These are phyloP conservation scores for Sextonia rubra DNA, from an alignment of 164 flowering plant species.

Conservation along the genomic window DNA sequence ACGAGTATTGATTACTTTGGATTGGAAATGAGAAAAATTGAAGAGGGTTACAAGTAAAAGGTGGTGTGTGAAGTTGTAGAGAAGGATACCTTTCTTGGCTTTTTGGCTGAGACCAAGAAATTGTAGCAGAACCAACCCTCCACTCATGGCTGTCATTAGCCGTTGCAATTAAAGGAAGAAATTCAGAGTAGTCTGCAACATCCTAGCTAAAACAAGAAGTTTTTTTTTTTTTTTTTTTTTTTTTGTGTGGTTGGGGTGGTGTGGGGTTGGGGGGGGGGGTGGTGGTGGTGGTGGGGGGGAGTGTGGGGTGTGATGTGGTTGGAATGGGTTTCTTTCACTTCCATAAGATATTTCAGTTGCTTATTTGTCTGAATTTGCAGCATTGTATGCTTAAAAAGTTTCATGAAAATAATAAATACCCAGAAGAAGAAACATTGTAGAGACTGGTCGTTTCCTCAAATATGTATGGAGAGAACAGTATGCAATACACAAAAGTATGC, in stretches of 20 bases:
- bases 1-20: not conserved
- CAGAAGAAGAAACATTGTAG: not conserved
- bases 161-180: not conserved
- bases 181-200: not conserved
- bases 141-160: not conserved
- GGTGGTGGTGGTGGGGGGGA: too few relatives aligned
- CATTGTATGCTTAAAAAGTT: not conserved
- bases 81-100: too few relatives aligned
- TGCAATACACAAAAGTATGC: too few relatives aligned
- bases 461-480: not conserved
- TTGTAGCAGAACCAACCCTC: not conserved
- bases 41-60: not conserved
- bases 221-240: too few relatives aligned
- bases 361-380: conserved; percentile 1
- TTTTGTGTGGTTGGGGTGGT: too few relatives aligned
- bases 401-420: not conserved
- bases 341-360: not conserved
- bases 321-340: not conserved
- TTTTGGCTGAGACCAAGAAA: too few relatives aligned
- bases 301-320: too few relatives aligned
- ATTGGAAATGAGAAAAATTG: not conserved
- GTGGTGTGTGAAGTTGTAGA: not conserved
- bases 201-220: not conserved
- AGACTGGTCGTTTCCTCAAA: not conserved
- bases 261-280: too few relatives aligned